Base-by-base conservation (phyloP, 768 basidiomycete species). In the Suillus weaverae region DNA sequence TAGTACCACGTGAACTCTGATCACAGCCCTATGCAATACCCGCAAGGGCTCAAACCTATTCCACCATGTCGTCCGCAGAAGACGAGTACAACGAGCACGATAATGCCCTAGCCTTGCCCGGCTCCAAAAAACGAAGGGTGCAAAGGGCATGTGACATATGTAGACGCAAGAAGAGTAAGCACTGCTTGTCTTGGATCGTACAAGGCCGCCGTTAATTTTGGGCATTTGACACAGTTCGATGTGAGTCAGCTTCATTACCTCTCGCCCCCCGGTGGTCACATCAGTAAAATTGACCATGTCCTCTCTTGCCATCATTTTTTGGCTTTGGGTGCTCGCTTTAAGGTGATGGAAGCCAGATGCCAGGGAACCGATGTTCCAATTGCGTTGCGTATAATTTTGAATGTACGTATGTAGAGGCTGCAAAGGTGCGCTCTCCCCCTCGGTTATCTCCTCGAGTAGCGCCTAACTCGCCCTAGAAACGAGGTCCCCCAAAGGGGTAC, bases 91-190 rank as follows among this genome's bases (percentile, higher is more conserved):
- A 84, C 70, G 85, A 86, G 30, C 62, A 68, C 8, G 84, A 86
- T 0, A 69, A 66, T 53, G 61, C 13, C 69, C 71, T 55, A 20
- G 9, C 65, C 60, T 2, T 70, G 5, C 81, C 78, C 4, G 79
- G 77, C 22, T 74, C 76, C 22, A 92, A 93, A 81, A 91, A 90
- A 73, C 78, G 91, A 44, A 82, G 86, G 66, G 83, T 92, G 36
- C 89, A 91, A 75, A 78, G 92, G 35, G 92, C 92, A 8, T 95
- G 93, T 72, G 92, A 94, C 71, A 84, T 88, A 0, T 95, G 93
- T 72, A 81, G 93, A 43, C 81, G 91, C 64, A 94, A 94, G 82
- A 95, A 95, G 79, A 88, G 91, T 89, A 64, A 67, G 85, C 57
- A 64, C n/a, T 20, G 14, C 61, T 56, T 48, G 26, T 30, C 50